Evolutionary conservation across 164 flowering plant genomes (phyloP), one percentile per base, ranked within the genome.

Genomic region (Chimonanthus salicifolius): DNA sequence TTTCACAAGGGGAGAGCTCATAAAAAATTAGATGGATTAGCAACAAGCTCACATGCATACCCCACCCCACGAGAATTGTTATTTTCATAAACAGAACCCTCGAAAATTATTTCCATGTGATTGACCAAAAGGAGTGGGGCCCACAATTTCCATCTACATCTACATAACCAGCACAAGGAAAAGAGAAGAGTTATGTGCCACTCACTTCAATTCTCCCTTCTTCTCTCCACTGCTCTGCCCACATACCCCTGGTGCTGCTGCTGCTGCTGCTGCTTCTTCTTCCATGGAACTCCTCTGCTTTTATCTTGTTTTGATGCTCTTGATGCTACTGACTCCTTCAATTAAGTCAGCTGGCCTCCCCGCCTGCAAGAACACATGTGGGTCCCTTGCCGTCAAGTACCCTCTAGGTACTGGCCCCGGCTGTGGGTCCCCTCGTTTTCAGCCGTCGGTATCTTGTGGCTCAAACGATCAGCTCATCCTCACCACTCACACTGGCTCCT

Each of bases 401-500:
- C 88, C 90, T 0, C 76, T 87, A 8, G 90, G 88, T 73, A 69
- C 80, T 7, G 87, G 83, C 64, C 67, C 62, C 49, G 90, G 90
- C 64, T 87, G 90, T 15, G 90, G 90, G 67, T 84, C 86, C 6
- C 88, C 87, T 0, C 84, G 85, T 67, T 87, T 87, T 81, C 64
- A 76, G 71, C 84, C 86, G 33, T 80, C 80, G 68, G 73, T 87
- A 4, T 47, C 84, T 64, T 87, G 90, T 79, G 62, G 76, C 46
- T 43, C 68, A 50, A 69, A 64, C 72, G 70, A 80, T 13, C 84
- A 85, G 72, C 84, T 87, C 74, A 69, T 80, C 76, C 77, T 87
- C 78, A 79, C 80, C 21, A 85, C 86, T 73, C 90, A 87, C 82
- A 83, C 84, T 0, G 90, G 86, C 44, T 73, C 84, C 7, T 87